phyloP scores from a whole-genome alignment of 2,329 filamentous ascomycete species.

The Teratosphaeria viscida region DNA sequence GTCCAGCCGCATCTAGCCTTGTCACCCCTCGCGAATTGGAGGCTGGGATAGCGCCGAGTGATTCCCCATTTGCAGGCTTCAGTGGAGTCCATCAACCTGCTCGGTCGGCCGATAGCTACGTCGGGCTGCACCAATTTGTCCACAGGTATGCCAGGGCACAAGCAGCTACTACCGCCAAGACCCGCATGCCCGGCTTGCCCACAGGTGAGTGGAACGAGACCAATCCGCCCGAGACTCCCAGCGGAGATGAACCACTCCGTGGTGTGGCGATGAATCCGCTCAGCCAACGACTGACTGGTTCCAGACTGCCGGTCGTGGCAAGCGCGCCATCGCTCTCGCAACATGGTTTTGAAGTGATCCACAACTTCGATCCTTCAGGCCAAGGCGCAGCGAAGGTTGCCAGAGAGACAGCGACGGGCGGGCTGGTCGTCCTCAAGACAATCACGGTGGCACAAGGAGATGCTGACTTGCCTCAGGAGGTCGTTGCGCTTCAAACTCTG shows the following conservation, averaged over 20 bases:
- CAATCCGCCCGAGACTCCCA: background rate
- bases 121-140: background rate
- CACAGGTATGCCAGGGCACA: background rate
- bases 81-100: background rate
- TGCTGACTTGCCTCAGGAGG: background rate
- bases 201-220: background rate
- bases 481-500: background rate
- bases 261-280: background rate
- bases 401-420: background rate
- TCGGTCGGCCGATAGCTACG: background rate
- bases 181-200: background rate
- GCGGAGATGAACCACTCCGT: background rate
- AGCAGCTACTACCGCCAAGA: background rate
- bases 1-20: background rate
- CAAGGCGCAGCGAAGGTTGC: background rate
- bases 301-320: background rate
- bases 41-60: background rate
- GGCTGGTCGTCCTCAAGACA: background rate
- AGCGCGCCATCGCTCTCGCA: background rate
- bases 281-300: background rate
- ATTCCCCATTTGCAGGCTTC: background rate
- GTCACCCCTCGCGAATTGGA: background rate
- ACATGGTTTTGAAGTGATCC: background rate
- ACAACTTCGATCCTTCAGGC: background rate
- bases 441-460: background rate